phyloP scores from a whole-genome alignment of 495 filamentous ascomycete species.

The Chaetomium tenue region DNA sequence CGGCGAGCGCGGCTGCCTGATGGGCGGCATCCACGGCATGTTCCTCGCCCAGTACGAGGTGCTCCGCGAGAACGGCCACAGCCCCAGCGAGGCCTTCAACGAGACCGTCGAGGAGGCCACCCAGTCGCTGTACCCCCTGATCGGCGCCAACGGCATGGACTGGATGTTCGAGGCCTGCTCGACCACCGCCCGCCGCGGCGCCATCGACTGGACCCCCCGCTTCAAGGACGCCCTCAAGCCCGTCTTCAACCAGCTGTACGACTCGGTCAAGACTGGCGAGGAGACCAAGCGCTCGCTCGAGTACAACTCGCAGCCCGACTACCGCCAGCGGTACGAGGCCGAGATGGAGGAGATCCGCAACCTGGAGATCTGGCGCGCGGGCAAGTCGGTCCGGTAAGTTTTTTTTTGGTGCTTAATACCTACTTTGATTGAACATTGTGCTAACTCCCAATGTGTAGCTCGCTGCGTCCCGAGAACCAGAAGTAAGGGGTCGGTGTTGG shows the following conservation, averaged over 20 bases:
- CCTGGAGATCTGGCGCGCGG: slow-evolving; percentile 97
- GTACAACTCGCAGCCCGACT: slow-evolving; percentile 92
- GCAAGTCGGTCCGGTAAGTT: slow-evolving; percentile 85
- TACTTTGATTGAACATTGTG: neutral
- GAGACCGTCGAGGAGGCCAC: slow-evolving; percentile 99
- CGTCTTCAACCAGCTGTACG: slow-evolving; percentile 94
- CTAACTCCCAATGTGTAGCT: slow-evolving; percentile 45
- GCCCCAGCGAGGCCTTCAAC: slow-evolving; percentile 98
- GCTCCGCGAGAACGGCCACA: slow-evolving; percentile 95
- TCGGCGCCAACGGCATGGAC: slow-evolving; percentile 96
- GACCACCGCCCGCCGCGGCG: slow-evolving; percentile 94
- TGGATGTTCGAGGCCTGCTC: slow-evolving; percentile 99
- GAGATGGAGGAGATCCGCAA: slow-evolving; percentile 96
- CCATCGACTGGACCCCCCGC: slow-evolving; percentile 92
- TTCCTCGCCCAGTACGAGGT: slow-evolving; percentile 99
- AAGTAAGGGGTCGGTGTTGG: slow-evolving; percentile 54
- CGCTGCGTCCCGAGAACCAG: slow-evolving; percentile 90
- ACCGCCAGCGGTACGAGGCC: slow-evolving; percentile 91
- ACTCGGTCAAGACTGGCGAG: slow-evolving; percentile 78
- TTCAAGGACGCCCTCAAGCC: slow-evolving; percentile 98
- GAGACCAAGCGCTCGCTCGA: slow-evolving; percentile 94
- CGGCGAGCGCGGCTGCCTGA: slow-evolving; percentile 98
- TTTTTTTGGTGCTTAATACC: neutral
- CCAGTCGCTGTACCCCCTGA: slow-evolving; percentile 94
- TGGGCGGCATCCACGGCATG: slow-evolving; percentile 99